These are phyloP conservation scores for Lophiotrema nucula DNA, from an alignment of 495 filamentous ascomycete genomes.

Conservation along the genomic window DNA sequence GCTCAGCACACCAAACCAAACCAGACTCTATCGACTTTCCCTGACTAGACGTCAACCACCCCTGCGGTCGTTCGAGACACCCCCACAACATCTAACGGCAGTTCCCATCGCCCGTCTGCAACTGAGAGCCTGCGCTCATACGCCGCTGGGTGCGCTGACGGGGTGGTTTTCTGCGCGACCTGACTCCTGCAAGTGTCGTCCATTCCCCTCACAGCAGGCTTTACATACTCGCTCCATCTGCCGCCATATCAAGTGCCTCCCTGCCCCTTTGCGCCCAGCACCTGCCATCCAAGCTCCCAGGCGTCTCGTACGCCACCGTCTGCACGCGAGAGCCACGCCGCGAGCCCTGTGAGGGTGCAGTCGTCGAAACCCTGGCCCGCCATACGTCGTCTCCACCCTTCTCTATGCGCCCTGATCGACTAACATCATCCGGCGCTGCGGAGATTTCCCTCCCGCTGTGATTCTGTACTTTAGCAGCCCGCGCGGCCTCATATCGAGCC, in stretches of 20 bases:
- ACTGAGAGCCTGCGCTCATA: conserved; percentile 2
- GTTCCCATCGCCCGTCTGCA: conserved; percentile 26
- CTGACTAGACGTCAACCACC: conserved; percentile 11
- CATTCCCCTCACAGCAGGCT: conserved; percentile 14
- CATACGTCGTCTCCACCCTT: conserved; percentile 26
- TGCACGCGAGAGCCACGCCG: conserved; percentile 30
- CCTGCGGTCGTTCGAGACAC: conserved; percentile 8
- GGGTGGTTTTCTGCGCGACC: conserved; percentile 11
- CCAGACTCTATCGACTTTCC: conserved; percentile 10
- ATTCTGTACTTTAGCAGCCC: conserved; percentile 13
- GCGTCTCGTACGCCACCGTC: conserved; percentile 29
- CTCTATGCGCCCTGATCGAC: conserved; percentile 33
- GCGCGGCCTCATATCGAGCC: conserved; percentile 13
- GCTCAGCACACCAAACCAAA: conserved; percentile 1
- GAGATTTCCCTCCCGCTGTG: conserved; percentile 26
- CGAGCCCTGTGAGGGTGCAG: no score
- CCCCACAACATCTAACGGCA: conserved; percentile 26
- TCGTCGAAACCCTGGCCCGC: conserved; percentile 16
- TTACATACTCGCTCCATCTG: conserved; percentile 7
- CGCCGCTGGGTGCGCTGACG: conserved; percentile 25
- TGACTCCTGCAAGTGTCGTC: conserved; percentile 19
- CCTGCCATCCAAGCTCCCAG: conserved; percentile 7
- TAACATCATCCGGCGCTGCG: conserved; percentile 29
- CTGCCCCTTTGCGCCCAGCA: conserved; percentile 3
- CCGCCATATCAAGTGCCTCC: conserved; percentile 1